phyloP scores from a whole-genome alignment of 305 asterid species.

The Lippia alba region DNA sequence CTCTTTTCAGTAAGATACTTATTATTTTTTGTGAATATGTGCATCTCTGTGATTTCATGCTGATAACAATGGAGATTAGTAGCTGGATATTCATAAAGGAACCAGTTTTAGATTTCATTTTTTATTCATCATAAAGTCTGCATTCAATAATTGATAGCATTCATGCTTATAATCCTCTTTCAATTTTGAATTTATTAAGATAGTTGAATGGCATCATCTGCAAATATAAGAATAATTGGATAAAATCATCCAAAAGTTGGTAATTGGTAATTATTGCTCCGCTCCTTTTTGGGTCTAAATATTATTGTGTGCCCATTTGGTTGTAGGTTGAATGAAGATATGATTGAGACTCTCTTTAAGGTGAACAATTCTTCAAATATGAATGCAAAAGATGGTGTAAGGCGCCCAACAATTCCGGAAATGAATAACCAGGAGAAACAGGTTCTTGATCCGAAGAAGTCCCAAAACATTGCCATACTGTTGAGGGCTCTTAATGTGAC shows the following conservation, averaged over 20 bases:
- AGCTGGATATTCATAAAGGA: too few relatives aligned
- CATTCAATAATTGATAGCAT: not conserved
- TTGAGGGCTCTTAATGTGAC: conserved; percentile 81
- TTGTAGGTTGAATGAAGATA: conserved; percentile 80
- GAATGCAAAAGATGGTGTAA: conserved; percentile 46
- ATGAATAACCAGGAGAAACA: conserved; percentile 51
- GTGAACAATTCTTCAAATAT: conserved; percentile 49
- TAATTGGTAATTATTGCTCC: not conserved
- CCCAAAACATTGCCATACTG: conserved; percentile 76
- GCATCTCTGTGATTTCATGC: too few relatives aligned
- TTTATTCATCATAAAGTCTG: not conserved
- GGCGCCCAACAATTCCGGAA: conserved; percentile 39
- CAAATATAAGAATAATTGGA: too few relatives aligned
- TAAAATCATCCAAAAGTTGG: too few relatives aligned
- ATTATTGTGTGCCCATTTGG: conserved; percentile 18
- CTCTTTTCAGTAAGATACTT: conserved; percentile 73
- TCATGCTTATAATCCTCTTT: not conserved
- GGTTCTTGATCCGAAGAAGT: conserved; percentile 77
- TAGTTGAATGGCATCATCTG: too few relatives aligned
- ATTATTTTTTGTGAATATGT: not conserved
- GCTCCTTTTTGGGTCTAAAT: not conserved
- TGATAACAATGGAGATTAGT: too few relatives aligned
- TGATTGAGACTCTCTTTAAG: conserved; percentile 74
- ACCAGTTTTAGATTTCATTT: not conserved
- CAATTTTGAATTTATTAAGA: too few relatives aligned